phyloP scores from a whole-genome alignment of 23 red algal species.

The Chondrus crispus region DNA sequence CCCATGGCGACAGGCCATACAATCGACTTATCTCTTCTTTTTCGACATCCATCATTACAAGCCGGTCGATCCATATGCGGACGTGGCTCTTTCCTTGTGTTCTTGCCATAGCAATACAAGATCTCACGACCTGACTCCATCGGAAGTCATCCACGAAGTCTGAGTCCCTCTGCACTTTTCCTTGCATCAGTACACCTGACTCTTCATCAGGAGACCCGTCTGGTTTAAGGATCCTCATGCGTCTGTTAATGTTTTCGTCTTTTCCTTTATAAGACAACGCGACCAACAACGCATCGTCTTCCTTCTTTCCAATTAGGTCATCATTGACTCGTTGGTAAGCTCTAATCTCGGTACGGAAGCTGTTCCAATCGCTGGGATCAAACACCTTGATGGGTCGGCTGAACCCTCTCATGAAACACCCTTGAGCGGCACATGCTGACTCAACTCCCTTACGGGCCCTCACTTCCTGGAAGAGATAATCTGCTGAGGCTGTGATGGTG shows the following conservation, averaged over 20 bases:
- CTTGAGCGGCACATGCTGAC: neutral
- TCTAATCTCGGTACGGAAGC: neutral
- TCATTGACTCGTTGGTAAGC: neutral
- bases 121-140: slow-evolving; percentile 11
- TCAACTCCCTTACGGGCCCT: neutral
- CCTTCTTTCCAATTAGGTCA: neutral
- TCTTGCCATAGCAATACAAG: neutral
- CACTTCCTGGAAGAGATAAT: neutral
- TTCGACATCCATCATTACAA: neutral
- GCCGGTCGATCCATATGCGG: slow-evolving; percentile 11
- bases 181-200: neutral
- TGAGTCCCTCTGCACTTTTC: neutral
- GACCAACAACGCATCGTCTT: neutral
- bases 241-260: neutral
- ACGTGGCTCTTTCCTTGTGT: neutral
- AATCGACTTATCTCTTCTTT: neutral
- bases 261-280: neutral
- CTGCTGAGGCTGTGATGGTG: neutral
- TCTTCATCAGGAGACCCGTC: neutral
- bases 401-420: neutral
- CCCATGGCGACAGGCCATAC: neutral
- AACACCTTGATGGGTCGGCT: neutral
- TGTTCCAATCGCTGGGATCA: neutral
- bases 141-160: slow-evolving; percentile 20
- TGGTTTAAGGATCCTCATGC: neutral